A percentile compares a stretch with the other conserved stretches of the same genome.
Evolutionary conservation across 192 early-diverging fungal species (phyloP).

Genomic region (Coemansia sp.): DNA sequence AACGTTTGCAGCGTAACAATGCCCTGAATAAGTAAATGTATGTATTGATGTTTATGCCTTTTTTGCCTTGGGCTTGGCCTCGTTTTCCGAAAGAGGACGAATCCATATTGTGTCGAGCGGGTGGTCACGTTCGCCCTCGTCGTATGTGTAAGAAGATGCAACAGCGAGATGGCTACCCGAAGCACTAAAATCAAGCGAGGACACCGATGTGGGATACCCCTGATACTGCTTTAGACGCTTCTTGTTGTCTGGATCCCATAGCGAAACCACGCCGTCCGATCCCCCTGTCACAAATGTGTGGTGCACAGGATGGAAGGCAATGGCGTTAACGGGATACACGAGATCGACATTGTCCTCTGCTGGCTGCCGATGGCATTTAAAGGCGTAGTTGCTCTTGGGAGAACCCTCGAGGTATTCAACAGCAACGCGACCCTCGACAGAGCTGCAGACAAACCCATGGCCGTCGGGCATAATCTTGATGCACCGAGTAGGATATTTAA

Average conservation of each 20-base stretch:
- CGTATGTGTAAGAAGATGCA: constrained; percentile 91
- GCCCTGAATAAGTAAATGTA: background rate
- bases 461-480: constrained; percentile 86
- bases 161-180: constrained; percentile 81
- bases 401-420: constrained; percentile 88
- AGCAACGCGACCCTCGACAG: constrained; percentile 92
- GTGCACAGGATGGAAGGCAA: constrained; percentile 89
- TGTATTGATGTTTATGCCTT: constrained; percentile 1
- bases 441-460: constrained; percentile 84
- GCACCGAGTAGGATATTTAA: constrained; percentile 88
- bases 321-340: constrained; percentile 90
- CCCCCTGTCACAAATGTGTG: constrained; percentile 97
- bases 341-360: constrained; percentile 71
- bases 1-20: background rate
- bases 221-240: constrained; percentile 85
- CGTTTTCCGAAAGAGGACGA: constrained; percentile 64
- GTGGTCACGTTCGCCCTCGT: constrained; percentile 90
- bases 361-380: constrained; percentile 91
- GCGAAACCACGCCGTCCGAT: constrained; percentile 83
- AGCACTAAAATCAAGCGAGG: constrained; percentile 77
- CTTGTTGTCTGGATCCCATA: constrained; percentile 92
- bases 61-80: constrained; percentile 60
- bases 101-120: constrained; percentile 80
- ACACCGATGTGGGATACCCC: constrained; percentile 77
- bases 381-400: constrained; percentile 80